phyloP scores from a whole-genome alignment of 371 early-diverging fungal genomes.

The Rhizopus delemar region DNA sequence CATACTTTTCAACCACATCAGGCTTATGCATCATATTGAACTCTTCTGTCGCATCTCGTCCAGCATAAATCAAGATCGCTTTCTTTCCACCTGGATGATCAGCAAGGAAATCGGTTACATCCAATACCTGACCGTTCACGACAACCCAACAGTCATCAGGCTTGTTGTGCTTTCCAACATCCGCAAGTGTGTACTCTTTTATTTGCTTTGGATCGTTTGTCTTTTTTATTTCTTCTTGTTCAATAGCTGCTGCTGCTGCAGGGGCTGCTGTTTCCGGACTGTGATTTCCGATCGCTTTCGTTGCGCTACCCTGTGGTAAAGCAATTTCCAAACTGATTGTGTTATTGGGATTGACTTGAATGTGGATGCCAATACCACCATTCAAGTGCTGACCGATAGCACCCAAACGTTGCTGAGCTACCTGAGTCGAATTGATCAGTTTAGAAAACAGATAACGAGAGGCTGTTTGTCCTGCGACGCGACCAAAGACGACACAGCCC shows the following conservation, averaged over 20 bases:
- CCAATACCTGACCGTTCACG: slow-evolving; percentile 88
- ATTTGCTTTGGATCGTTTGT: slow-evolving; percentile 42
- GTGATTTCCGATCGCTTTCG: no score
- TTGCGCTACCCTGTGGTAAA: slow-evolving; percentile 28
- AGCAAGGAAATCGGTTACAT: slow-evolving; percentile 88
- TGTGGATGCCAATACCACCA: slow-evolving; percentile 61
- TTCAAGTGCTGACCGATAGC: slow-evolving; percentile 73
- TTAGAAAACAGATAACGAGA: slow-evolving; percentile 64
- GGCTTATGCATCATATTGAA: slow-evolving; percentile 92
- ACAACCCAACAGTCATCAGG: slow-evolving; percentile 94
- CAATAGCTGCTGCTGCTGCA: slow-evolving; percentile 35
- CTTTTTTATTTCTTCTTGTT: slow-evolving; percentile 29
- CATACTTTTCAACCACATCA: slow-evolving; percentile 87
- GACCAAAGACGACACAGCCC: slow-evolving; percentile 96
- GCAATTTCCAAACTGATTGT: slow-evolving; percentile 71
- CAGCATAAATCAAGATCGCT: slow-evolving; percentile 82
- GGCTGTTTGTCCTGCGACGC: slow-evolving; percentile 86
- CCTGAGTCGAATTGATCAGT: slow-evolving; percentile 50
- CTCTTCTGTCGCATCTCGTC: slow-evolving; percentile 85
- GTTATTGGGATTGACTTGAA: slow-evolving; percentile 51
- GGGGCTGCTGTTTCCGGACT: slow-evolving; percentile 13
- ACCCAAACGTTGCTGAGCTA: slow-evolving; percentile 73
- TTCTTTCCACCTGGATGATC: slow-evolving; percentile 89
- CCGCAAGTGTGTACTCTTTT: slow-evolving; percentile 56
- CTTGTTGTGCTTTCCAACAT: slow-evolving; percentile 89